Evolutionary conservation across 2,329 filamentous ascomycete species (phyloP), one percentile per base, ranked within the genome.

Genomic region (Aureobasidium mangrovei): DNA sequence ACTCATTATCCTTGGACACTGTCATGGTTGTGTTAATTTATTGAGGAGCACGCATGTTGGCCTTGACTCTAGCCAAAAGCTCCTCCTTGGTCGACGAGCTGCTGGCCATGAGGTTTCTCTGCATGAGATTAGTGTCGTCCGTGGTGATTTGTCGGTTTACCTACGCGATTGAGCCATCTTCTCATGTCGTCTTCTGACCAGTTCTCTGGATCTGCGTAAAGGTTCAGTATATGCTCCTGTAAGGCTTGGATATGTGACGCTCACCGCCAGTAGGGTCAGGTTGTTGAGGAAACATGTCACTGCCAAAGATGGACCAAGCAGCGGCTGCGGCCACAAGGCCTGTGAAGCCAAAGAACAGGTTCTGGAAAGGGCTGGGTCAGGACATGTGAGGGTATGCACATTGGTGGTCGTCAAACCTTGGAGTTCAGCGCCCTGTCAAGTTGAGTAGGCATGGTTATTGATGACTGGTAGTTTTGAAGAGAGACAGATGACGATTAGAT

Each of bases 151-250:
- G 3, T 2, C 4, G 28, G 5, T 5, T 32, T 10, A 75, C 85
- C 71, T 78, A 95, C 91, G 63, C 80, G 81, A 43, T 82, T 81
- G 48, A 97, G 74, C 90, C 91, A 97, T 64, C 84, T 76, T 58
- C 82, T 78, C 69, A 95, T 75, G 64, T 97, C 88, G 45, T 89
- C 84, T 55, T 78, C 76, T 0, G 88, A 89, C 91, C 91, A 97
- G 7, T 69, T 74, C 40, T 79, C 75, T 2, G 83, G 83, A 59
- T 85, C 82, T 83, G 56, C 48, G 55, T 63, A 60, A 42, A 51
- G 27, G 43, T 42, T 44, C 18, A 18, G 18, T 18, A 18, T 18
- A 18, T 35, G 7, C 32, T 35, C 32, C 32, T 12, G 32, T 7
- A 35, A 35, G 32, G 10, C 10, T 35, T 7, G 10, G 10, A 35